phyloP scores from a whole-genome alignment of 352 stramenopile species.

The Phytophthora cactorum region DNA sequence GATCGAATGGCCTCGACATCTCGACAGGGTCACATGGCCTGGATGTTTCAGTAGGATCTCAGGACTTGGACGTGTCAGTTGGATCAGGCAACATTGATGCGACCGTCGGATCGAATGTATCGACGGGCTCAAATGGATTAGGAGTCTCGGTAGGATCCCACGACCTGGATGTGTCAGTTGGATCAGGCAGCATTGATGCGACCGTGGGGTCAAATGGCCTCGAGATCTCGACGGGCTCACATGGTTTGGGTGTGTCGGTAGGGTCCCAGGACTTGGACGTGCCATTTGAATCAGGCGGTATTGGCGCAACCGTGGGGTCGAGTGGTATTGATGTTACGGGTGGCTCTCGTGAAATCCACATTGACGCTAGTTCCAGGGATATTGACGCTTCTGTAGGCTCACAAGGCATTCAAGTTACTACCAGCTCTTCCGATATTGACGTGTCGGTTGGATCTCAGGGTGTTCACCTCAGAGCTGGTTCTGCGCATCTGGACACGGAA shows the following conservation, averaged over 20 bases:
- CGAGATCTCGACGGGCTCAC: constrained; percentile 8
- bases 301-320: constrained; percentile 9
- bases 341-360: constrained; percentile 15
- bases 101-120: constrained; percentile 12
- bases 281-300: not conserved
- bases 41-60: constrained; percentile 14
- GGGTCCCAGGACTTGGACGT: not conserved
- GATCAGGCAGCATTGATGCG: constrained; percentile 5
- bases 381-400: constrained; percentile 18
- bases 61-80: constrained; percentile 19
- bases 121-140: constrained; percentile 9
- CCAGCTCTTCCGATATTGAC: constrained; percentile 23
- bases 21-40: constrained; percentile 9
- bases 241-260: constrained; percentile 16
- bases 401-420: constrained; percentile 3
- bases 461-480: constrained; percentile 8
- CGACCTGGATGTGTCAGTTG: constrained; percentile 7
- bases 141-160: constrained; percentile 4
- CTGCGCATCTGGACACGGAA: constrained; percentile 3
- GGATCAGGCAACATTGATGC: constrained; percentile 12
- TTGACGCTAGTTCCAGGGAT: constrained; percentile 10
- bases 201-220: constrained; percentile 13
- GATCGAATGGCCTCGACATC: constrained; percentile 5
- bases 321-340: constrained; percentile 19
- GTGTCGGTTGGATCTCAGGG: constrained; percentile 13